A percentile compares a stretch with the other conserved stretches of the same genome.
Evolutionary conservation across 192 early-diverging fungal species (phyloP).

Genomic region (Geranomyces michiganensis): DNA sequence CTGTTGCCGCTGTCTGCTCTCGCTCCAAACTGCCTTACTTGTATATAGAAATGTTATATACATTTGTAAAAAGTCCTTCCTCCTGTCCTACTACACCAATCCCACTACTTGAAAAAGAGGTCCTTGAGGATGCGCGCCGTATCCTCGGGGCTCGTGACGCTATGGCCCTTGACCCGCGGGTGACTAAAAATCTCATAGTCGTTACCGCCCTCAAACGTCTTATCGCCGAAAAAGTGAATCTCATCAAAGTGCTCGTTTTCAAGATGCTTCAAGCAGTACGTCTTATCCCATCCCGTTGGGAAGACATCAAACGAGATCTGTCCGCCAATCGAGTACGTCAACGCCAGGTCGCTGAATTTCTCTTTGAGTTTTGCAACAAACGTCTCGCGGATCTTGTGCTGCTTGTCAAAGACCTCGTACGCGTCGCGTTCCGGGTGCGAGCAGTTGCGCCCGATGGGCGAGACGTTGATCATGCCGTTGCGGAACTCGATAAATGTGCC

Average conservation of each 20-base stretch:
- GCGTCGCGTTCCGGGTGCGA: conserved; percentile 84
- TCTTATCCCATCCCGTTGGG: conserved; percentile 99
- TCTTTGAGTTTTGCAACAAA: conserved; percentile 81
- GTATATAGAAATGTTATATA: too few species aligned
- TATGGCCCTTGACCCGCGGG: conserved; percentile 78
- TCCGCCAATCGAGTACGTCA: conserved; percentile 97
- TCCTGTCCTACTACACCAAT: too few species aligned
- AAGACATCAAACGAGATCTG: conserved; percentile 99
- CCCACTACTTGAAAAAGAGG: conserved; percentile 63
- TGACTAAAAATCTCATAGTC: conserved; percentile 96
- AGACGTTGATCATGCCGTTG: conserved; percentile 98
- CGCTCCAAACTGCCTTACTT: too few species aligned
- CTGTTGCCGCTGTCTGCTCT: too few species aligned
- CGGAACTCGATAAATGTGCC: conserved; percentile 99
- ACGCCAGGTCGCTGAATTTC: conserved; percentile 80
- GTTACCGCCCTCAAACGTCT: conserved; percentile 96
- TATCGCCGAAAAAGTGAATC: conserved; percentile 99
- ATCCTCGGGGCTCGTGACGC: conserved; percentile 81
- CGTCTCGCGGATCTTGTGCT: conserved; percentile 79
- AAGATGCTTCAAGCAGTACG: conserved; percentile 92
- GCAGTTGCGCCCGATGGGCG: conserved; percentile 96
- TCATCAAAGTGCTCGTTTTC: conserved; percentile 82
- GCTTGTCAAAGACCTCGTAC: conserved; percentile 88
- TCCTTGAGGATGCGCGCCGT: conserved; percentile 82
- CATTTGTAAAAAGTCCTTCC: too few species aligned